Evolutionary conservation across 306 rosid genomes (phyloP).

Genomic region (Prunus kanzakura): DNA sequence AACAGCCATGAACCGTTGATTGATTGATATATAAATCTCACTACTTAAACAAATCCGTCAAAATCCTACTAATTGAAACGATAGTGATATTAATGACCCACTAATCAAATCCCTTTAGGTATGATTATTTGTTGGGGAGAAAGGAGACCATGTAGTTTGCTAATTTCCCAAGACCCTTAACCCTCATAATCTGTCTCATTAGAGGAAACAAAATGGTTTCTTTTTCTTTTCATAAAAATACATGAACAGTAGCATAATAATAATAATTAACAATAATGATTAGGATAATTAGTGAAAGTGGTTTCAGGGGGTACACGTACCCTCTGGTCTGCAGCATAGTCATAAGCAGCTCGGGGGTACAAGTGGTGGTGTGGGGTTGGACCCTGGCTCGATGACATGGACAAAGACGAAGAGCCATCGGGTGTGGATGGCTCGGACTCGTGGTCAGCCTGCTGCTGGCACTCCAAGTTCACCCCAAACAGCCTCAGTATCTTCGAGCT

Average conservation of each 20-base stretch:
- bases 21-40: neutral
- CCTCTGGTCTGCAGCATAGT: constrained; percentile 52
- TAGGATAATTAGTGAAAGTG: constrained; percentile 5
- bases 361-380: constrained; percentile 31
- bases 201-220: constrained; percentile 32
- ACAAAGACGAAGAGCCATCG: constrained; percentile 36
- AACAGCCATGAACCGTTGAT: neutral
- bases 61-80: neutral
- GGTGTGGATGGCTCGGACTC: constrained; percentile 54
- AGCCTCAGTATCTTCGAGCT: constrained; percentile 78
- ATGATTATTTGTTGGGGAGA: constrained; percentile 10
- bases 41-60: neutral
- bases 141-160: constrained; percentile 23
- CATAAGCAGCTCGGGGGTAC: constrained; percentile 29
- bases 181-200: constrained; percentile 32
- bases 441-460: constrained; percentile 42
- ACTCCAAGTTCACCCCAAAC: constrained; percentile 92
- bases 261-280: neutral
- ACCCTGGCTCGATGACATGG: constrained; percentile 33
- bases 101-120: neutral
- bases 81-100: neutral
- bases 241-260: neutral
- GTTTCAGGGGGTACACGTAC: constrained; percentile 30
- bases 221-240: neutral
- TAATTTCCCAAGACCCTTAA: too few species aligned